phyloP scores from a whole-genome alignment of 345 rosid species.

The Punica granatum region DNA sequence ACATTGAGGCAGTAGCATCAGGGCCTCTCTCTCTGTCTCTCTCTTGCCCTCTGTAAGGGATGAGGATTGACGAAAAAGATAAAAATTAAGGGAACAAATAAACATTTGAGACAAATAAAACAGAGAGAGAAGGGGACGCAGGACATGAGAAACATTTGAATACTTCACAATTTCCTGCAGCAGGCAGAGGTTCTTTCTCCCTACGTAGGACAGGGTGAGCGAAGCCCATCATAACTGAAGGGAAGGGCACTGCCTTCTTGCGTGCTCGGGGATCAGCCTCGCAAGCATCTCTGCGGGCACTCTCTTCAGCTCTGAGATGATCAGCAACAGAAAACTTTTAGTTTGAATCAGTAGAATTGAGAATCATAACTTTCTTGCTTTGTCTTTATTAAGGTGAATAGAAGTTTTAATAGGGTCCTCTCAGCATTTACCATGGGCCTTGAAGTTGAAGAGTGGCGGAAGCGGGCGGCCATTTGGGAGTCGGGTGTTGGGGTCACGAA shows the following conservation, averaged over 20 bases:
- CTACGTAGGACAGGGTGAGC: background rate
- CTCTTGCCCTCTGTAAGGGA: background rate
- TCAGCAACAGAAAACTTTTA: background rate
- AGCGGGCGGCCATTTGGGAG: conserved; percentile 85
- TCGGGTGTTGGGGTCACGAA: conserved; percentile 70
- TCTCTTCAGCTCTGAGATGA: conserved; percentile 76
- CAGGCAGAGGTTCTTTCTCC: background rate
- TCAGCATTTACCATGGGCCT: conserved; percentile 55
- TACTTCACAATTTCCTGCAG: conserved; percentile 1
- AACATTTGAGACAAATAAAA: background rate
- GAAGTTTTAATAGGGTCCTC: background rate
- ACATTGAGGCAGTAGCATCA: background rate
- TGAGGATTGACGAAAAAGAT: background rate
- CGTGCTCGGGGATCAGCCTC: conserved; percentile 62
- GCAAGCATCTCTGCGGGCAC: conserved; percentile 42
- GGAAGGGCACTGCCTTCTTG: conserved; percentile 46
- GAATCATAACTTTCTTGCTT: background rate
- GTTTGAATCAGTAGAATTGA: background rate
- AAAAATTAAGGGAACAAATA: conserved; percentile 4
- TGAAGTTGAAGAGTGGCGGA: conserved; percentile 94
- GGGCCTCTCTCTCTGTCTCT: background rate
- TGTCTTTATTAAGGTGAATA: background rate
- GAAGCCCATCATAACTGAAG: conserved; percentile 26
- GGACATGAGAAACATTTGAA: background rate
- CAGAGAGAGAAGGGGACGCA: background rate